Base-by-base conservation (phyloP, 345 rosid species). In the Populus tremula region DNA sequence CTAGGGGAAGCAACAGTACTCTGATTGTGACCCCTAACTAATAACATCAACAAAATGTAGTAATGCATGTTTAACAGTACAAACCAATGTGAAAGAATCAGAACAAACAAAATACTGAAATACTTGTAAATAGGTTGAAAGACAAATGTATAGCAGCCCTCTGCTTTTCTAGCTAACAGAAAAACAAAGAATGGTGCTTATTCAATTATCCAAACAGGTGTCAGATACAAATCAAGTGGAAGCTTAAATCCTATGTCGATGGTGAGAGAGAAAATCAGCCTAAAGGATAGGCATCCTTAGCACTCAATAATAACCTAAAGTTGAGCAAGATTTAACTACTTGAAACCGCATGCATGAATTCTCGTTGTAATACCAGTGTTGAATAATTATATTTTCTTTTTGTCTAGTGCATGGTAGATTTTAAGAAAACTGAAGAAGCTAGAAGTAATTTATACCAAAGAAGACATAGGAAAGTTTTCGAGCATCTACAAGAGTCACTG, bases 401-500 rank as follows among this genome's bases (percentile, higher is more conserved):
- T 47, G 53, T 47, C 53, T 59, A 59, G n/a, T 59, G 64, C 25
- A 59, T 36, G 16, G 20, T 36, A 36, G 23, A 67, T 36, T 67
- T 18, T 17, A 67, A 33, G n/a, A 35, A 38, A 67, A 77, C 3
- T 2, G 25, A 70, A 53, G 20, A 23, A 27, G 38, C 23, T 35
- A 23, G 63, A 70, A 67, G 75, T 39, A 29, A 74, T 1, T 25
- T 63, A 64, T 88, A 92, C 99, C 99, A 82, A 82, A 91, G 78
- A 94, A 85, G 78, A 88, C 53, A 81, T 91, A 92, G 41, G 90
- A 87, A 73, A 96, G 97, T 84, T 91, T 91, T 76, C 90, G 93
- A 70, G 99, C 98, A 86, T 96, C 91, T 65, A 96, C 97, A 85
- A 96, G 92, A 73, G 98, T 96, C 72, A 96, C 94, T 5, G 98